Percentiles rank a stretch among this genome's conserved stretches.
phyloP scores from a whole-genome alignment of 2,329 filamentous ascomycete species.

The Tolypocladium album region DNA sequence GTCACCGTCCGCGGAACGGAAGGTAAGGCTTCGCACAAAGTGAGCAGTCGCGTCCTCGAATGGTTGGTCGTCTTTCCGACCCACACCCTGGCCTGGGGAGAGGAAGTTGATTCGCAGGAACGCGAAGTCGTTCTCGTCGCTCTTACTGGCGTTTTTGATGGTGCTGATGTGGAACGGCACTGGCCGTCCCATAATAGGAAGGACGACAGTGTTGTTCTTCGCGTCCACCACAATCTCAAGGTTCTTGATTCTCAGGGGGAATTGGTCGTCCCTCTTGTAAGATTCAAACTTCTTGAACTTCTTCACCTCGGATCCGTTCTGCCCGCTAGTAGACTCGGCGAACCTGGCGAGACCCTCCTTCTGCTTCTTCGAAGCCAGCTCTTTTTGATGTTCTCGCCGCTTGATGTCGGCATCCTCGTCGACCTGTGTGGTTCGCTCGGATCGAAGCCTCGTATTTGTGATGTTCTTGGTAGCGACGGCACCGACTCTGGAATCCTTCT shows the following conservation, averaged over 20 bases:
- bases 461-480: constrained; percentile 93
- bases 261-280: constrained; percentile 94
- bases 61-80: constrained; percentile 91
- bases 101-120: constrained; percentile 96
- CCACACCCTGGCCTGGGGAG: constrained; percentile 93
- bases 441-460: constrained; percentile 83
- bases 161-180: constrained; percentile 97
- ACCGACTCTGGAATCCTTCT: constrained; percentile 71
- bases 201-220: constrained; percentile 81
- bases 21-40: constrained; percentile 90
- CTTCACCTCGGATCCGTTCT: constrained; percentile 89
- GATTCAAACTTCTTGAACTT: constrained; percentile 99
- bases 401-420: constrained; percentile 85
- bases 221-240: constrained; percentile 82
- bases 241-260: constrained; percentile 73
- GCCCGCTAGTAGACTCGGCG: constrained; percentile 69
- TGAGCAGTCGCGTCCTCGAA: constrained; percentile 95
- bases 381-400: constrained; percentile 85
- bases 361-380: constrained; percentile 78
- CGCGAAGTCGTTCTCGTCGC: constrained; percentile 86
- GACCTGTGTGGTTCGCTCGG: constrained; percentile 76
- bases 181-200: constrained; percentile 94
- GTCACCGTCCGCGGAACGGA: constrained; percentile 80
- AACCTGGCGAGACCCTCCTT: constrained; percentile 78
- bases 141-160: constrained; percentile 98